Conservation (phyloP, 176 grass and related monocot species). For the Pontederia paniculata region DNA sequence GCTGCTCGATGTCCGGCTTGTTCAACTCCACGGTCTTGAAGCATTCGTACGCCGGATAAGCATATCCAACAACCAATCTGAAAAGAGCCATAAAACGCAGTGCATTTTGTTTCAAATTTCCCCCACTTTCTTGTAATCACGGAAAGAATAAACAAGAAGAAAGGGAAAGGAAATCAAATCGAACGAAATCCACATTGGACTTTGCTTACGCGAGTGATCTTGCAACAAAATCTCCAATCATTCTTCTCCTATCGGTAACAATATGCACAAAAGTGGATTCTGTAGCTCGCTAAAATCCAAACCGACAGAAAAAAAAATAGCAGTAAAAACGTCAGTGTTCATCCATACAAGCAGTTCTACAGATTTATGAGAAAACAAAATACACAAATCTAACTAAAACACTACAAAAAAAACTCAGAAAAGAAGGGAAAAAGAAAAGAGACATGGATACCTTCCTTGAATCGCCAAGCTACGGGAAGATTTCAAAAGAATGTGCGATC, state of each 20-base stretch:
- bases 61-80: constrained; percentile 85
- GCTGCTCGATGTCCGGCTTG: constrained; percentile 86
- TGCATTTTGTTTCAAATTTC: constrained; percentile 14
- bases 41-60: constrained; percentile 97
- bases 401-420: too few species aligned
- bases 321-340: too few species aligned
- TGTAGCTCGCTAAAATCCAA: too few species aligned
- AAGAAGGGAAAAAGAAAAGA: too few species aligned
- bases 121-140: background rate
- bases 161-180: constrained; percentile 2
- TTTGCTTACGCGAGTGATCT: constrained; percentile 58
- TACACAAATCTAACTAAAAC: too few species aligned
- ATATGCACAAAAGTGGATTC: background rate
- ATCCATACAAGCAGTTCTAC: too few species aligned
- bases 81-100: constrained; percentile 10
- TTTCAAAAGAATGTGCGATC: too few species aligned
- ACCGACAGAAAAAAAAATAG: too few species aligned
- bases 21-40: constrained; percentile 99
- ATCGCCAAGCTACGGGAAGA: too few species aligned
- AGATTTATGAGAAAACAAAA: too few species aligned
- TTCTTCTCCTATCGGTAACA: constrained; percentile 23
- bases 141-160: too few species aligned
- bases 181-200: background rate
- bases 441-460: too few species aligned
- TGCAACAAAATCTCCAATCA: constrained; percentile 85